phyloP scores from a whole-genome alignment of 1,284 basidiomycete species.

The Cutaneotrichosporon cyanovorans region DNA sequence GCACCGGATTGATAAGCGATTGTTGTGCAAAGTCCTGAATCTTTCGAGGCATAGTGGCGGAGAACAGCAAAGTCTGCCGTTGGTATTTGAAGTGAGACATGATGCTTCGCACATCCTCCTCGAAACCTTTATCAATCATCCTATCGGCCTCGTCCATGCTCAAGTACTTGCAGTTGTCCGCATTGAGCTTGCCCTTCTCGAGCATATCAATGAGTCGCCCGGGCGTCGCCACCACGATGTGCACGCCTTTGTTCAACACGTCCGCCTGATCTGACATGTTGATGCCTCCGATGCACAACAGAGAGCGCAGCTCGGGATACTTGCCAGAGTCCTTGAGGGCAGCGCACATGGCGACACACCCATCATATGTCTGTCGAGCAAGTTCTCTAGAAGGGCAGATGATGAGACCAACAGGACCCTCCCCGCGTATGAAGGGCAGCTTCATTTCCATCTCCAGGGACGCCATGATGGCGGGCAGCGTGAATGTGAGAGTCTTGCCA shows the following conservation, averaged over 20 bases:
- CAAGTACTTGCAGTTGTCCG: slow-evolving; percentile 86
- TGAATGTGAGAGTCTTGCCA: slow-evolving; percentile 85
- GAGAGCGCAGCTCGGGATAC: slow-evolving; percentile 76
- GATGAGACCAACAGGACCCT: slow-evolving; percentile 91
- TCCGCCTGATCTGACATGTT: slow-evolving; percentile 94
- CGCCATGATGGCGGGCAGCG: slow-evolving; percentile 89
- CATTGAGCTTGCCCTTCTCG: slow-evolving; percentile 83
- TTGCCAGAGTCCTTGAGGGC: slow-evolving; percentile 66
- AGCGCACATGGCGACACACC: slow-evolving; percentile 74
- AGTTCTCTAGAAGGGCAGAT: slow-evolving; percentile 93
- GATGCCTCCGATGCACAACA: slow-evolving; percentile 96
- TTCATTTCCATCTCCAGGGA: slow-evolving; percentile 87
- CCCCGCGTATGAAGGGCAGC: slow-evolving; percentile 80
- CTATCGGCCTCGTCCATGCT: slow-evolving; percentile 99
- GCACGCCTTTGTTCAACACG: slow-evolving; percentile 79
- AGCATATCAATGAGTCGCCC: slow-evolving; percentile 54
- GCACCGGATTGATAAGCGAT: slow-evolving; percentile 81
- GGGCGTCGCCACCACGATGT: slow-evolving; percentile 62
- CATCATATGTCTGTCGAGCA: slow-evolving; percentile 93
- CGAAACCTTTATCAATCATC: slow-evolving; percentile 99
- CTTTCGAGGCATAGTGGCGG: slow-evolving; percentile 97
- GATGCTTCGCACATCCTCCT: slow-evolving; percentile 95
- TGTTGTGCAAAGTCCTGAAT: slow-evolving; percentile 98
- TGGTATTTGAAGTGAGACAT: slow-evolving; percentile 99
- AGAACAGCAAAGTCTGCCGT: slow-evolving; percentile 93